phyloP scores from a whole-genome alignment of 345 rosid species.

The Pugionium dolabratum region DNA sequence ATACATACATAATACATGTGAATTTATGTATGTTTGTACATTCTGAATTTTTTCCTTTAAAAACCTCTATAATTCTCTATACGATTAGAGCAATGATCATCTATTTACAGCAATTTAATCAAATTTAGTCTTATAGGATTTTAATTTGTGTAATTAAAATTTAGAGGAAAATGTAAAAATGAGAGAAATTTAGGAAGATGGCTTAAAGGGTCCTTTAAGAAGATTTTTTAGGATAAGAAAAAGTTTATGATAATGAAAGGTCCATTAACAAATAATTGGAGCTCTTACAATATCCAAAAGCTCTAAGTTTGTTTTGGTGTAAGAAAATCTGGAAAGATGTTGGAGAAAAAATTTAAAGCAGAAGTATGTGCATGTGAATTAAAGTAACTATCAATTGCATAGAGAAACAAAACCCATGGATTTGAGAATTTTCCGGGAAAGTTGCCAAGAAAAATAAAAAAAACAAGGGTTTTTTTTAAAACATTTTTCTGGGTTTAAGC shows the following conservation, averaged over 20 bases:
- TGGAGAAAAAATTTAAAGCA: background rate
- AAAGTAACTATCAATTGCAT: too few species aligned
- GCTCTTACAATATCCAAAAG: conserved; percentile 28
- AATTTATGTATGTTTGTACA: too few species aligned
- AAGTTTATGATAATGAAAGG: conserved; percentile 39
- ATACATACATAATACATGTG: background rate
- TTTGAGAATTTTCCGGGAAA: conserved; percentile 5
- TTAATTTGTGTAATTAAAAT: too few species aligned
- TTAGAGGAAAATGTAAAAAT: too few species aligned
- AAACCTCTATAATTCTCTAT: too few species aligned
- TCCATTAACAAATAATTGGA: conserved; percentile 3
- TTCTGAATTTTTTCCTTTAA: too few species aligned
- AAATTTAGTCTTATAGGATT: too few species aligned
- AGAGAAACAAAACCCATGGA: too few species aligned
- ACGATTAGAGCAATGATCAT: too few species aligned
- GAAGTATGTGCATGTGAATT: conserved; percentile 22
- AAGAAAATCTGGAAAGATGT: too few species aligned
- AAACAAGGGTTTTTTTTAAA: too few species aligned
- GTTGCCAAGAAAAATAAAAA: conserved; percentile 1
- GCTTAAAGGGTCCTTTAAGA: background rate
- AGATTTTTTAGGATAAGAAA: conserved; percentile 22
- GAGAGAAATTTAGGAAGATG: background rate
- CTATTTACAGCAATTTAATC: too few species aligned
- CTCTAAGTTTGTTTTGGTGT: background rate
- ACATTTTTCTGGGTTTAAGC: background rate